phyloP scores from a whole-genome alignment of 257 asterid species.

The Nicotiana attenuata region DNA sequence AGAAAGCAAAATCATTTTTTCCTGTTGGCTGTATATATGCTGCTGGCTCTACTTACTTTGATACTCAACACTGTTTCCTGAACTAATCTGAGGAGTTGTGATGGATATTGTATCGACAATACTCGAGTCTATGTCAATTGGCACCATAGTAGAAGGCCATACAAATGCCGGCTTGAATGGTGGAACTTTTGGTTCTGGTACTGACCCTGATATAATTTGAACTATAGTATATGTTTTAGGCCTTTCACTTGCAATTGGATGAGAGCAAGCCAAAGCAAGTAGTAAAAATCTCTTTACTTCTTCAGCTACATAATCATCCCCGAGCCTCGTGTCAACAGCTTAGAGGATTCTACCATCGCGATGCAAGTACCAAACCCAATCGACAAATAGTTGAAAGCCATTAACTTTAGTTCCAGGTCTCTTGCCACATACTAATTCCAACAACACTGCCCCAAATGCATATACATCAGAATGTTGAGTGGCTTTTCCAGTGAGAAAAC shows the following conservation, averaged over 20 bases:
- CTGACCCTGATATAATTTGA: slow-evolving; percentile 21
- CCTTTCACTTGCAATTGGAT: slow-evolving; percentile 34
- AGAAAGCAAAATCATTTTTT: too few relatives aligned
- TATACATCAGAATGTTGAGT: too few relatives aligned
- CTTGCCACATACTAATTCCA: too few relatives aligned
- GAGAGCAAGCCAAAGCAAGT: slow-evolving; percentile 38
- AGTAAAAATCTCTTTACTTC: slow-evolving; percentile 30
- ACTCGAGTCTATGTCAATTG: slow-evolving; percentile 13
- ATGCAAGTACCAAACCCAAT: too few relatives aligned
- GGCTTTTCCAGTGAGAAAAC: too few relatives aligned
- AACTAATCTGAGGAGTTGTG: slow-evolving; percentile 30
- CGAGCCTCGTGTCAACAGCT: slow-evolving; percentile 5
- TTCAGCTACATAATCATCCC: slow-evolving; percentile 19
- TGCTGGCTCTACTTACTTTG: slow-evolving; percentile 33
- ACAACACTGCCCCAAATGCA: too few relatives aligned
- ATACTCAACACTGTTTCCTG: slow-evolving; percentile 45
- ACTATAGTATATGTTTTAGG: slow-evolving; percentile 27
- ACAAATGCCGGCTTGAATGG: slow-evolving; percentile 32
- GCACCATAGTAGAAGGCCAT: slow-evolving; percentile 21
- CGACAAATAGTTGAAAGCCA: too few relatives aligned
- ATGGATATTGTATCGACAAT: slow-evolving; percentile 13
- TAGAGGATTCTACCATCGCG: too few relatives aligned
- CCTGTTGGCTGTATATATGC: too few relatives aligned
- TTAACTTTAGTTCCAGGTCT: too few relatives aligned
- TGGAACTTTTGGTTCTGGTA: slow-evolving; percentile 24